Evolutionary conservation across 148 eudicot species (phyloP).

Genomic region (Suaeda aralocaspica): DNA sequence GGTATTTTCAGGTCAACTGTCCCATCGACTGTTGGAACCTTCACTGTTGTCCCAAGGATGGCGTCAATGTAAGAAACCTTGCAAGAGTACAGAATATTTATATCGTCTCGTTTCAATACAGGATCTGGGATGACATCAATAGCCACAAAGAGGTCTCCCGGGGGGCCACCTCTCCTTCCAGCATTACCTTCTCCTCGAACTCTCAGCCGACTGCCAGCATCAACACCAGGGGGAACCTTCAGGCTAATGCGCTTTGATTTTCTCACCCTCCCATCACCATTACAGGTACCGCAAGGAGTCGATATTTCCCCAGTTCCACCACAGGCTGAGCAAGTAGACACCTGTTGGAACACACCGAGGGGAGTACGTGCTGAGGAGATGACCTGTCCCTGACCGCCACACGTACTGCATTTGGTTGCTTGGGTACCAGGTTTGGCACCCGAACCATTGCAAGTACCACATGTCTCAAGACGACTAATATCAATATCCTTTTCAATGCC

Average conservation of each 20-base stretch:
- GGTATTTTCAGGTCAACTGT: conserved; percentile 84
- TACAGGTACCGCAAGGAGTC: conserved; percentile 78
- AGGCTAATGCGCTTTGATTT: conserved; percentile 79
- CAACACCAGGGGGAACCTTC: conserved; percentile 93
- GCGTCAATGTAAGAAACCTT: conserved; percentile 88
- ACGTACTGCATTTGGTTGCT: conserved; percentile 59
- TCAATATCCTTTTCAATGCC: conserved; percentile 91
- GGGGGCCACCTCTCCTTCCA: conserved; percentile 83
- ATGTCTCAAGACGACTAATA: conserved; percentile 63
- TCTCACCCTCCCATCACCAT: conserved; percentile 77
- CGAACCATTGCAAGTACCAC: conserved; percentile 85
- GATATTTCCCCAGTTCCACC: conserved; percentile 69
- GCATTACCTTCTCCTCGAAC: conserved; percentile 85
- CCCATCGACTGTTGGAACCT: conserved; percentile 92
- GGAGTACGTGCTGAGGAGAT: conserved; percentile 82
- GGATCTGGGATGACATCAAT: conserved; percentile 71
- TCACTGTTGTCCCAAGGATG: conserved; percentile 76
- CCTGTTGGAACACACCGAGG: conserved; percentile 89
- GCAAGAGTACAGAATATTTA: conserved; percentile 73
- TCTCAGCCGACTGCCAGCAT: conserved; percentile 75
- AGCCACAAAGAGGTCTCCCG: conserved; percentile 77
- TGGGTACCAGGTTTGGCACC: conserved; percentile 90
- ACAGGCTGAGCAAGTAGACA: conserved; percentile 79
- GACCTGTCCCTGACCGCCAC: conserved; percentile 98
- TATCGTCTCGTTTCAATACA: conserved; percentile 73